Base-by-base conservation (phyloP, 2,329 filamentous ascomycete genomes). In the Pestalotiopsis sp. region DNA sequence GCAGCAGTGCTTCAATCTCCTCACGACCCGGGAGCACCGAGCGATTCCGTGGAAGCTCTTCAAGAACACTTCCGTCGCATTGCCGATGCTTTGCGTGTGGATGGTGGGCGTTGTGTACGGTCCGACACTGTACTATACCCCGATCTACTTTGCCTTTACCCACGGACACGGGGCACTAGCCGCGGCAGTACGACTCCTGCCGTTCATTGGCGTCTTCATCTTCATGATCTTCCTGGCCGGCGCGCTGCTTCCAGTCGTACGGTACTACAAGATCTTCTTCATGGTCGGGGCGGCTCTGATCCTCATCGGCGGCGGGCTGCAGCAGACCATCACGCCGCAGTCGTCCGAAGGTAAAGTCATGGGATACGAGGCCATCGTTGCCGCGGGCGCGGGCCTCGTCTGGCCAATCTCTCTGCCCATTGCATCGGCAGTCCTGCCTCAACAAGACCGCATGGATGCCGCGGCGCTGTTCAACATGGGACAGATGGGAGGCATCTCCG, bases 161-260 rank as follows among this genome's bases (percentile, higher is more conserved):
- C 79, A 77, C 2, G 82, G 82, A 3, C 79, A 84, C 38, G 77
- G 72, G 2, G 79, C 83, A 0, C 72, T 85, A 3, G 67, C 77
- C n/a, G 79, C 83, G 3, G 83, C 79, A 1, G 78, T 82, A 1
- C 77, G 80, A 3, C 73, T 85, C 0, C 75, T 86, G 1, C 84
- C 72, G 2, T 74, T 75, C 38, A 72, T 70, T 67, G 72, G 68
- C 70, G 88, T 88, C 73, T 88, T 87, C 75, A 91, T 79, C 68
- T 86, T 84, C 31, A 81, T 85, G 25, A 86, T 81, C 74, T 92
- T 90, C 55, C 88, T 88, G 70, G 91, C 79, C 38, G 83, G 83
- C 7, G 74, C 71, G 5, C 61, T 82, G 2, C 77, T 87, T 52
- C 77, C 80, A 0, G 73, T 72, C 1, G 69, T 80, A 2, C 79